Conservation (phyloP, 2,329 filamentous ascomycete species). For the Ophiostoma montium region DNA sequence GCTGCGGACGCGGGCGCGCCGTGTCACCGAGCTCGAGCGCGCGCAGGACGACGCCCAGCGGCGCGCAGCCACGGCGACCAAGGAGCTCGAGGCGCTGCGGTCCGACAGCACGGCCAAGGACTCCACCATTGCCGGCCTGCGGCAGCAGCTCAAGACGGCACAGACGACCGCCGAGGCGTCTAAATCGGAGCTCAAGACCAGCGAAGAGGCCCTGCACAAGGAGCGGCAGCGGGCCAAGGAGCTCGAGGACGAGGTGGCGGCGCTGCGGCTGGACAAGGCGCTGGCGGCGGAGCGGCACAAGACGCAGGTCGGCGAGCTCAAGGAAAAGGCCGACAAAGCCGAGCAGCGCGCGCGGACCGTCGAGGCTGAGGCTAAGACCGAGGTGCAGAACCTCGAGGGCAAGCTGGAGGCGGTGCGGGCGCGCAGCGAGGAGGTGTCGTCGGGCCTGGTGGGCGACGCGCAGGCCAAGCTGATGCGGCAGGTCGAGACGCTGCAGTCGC, state of each 20-base stretch:
- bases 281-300: slow-evolving; percentile 51
- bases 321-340: slow-evolving; percentile 58
- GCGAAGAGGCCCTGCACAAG: slow-evolving; percentile 50
- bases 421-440: slow-evolving; percentile 78
- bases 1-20: slow-evolving; percentile 32
- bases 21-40: slow-evolving; percentile 41
- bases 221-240: slow-evolving; percentile 40
- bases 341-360: slow-evolving; percentile 52
- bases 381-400: slow-evolving; percentile 64
- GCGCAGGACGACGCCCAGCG: slow-evolving; percentile 36
- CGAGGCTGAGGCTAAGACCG: slow-evolving; percentile 68
- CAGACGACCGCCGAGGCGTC: slow-evolving; percentile 51
- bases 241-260: slow-evolving; percentile 42
- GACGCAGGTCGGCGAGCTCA: slow-evolving; percentile 55
- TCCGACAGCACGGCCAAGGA: slow-evolving; percentile 50
- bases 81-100: slow-evolving; percentile 35
- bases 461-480: slow-evolving; percentile 85
- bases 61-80: slow-evolving; percentile 42
- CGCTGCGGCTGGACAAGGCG: slow-evolving; percentile 67
- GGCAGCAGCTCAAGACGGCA: slow-evolving; percentile 53
- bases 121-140: slow-evolving; percentile 52
- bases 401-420: slow-evolving; percentile 80
- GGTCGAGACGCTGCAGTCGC: slow-evolving; percentile 87
- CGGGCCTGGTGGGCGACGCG: slow-evolving; percentile 64
- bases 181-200: slow-evolving; percentile 52